Evolutionary conservation across 2,329 filamentous ascomycete species (phyloP), one percentile per base, ranked within the genome.

Genomic region (Botryotinia globosa): DNA sequence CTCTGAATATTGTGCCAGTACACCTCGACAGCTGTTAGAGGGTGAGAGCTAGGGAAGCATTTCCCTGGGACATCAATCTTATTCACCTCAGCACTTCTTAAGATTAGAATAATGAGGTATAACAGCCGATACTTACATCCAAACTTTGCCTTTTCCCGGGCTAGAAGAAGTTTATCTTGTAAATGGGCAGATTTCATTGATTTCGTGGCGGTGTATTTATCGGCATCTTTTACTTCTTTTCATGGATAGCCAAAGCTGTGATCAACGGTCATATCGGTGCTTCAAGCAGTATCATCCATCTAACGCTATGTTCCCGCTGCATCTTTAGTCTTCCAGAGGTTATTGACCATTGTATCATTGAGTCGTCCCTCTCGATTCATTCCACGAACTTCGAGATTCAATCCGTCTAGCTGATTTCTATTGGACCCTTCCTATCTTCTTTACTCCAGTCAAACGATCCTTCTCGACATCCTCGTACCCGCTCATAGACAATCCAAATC

Each of bases 381-480:
- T 44, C 16, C 42, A 20, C 42, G 42, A 44, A 18, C 42, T 44
- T 16, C 42, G 20, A 44, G 16, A 44, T 44, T 44, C 16, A 7
- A 44, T 44, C 5, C 4, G 1, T 44, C 42, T 6, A 44, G 42
- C 16, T 44, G 42, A 44, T 44, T 18, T 20, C 16, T 16, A 44
- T 20, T 18, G 42, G 7, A 5, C 16, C 16, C 16, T 7, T 44
- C 42, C 25, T 14, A 51, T 51, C 25, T 25, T 51, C 10, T n/a
- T n/a, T 22, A 6, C 48, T n/a, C 8, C 1, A 12, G 0, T n/a
- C n/a, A 51, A n/a, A 6, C 1, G 0, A 51, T 6, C 1, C 48
- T 51, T 4, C 0, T 14, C 5, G 4, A n/a, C 1, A 51, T 14
- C 4, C 0, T 5, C 48, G 4, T 51, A 1, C 4, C 10, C 4